Evolutionary conservation across 495 filamentous ascomycete genomes (phyloP).

Genomic region (Aspergillus leporis): DNA sequence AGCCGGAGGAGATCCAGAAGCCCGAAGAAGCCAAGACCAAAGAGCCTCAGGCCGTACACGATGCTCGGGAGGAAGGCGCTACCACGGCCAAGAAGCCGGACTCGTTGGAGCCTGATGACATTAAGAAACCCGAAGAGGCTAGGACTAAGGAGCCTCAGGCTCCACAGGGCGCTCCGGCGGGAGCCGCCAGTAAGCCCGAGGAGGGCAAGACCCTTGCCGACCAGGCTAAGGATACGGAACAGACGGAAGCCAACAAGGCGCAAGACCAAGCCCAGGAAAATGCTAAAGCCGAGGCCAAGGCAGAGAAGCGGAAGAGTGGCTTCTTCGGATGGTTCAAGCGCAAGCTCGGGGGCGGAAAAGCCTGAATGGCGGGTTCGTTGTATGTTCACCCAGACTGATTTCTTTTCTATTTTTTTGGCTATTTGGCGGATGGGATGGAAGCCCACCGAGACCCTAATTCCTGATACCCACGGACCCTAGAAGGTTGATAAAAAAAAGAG

Average conservation of each 20-base stretch:
- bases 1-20: conserved; percentile 10
- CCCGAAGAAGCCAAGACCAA: conserved; percentile 14
- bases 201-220: conserved; percentile 15
- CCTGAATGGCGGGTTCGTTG: conserved; percentile 1
- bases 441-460: conserved; percentile 19
- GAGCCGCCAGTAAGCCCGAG: conserved; percentile 9
- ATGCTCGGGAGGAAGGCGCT: conserved; percentile 9
- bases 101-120: background rate
- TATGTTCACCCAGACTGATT: background rate
- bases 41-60: conserved; percentile 11
- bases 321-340: conserved; percentile 29
- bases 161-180: conserved; percentile 11
- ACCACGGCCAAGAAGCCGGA: conserved; percentile 8
- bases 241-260: conserved; percentile 17
- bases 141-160: conserved; percentile 11
- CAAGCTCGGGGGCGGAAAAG: conserved; percentile 29
- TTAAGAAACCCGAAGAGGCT: conserved; percentile 15
- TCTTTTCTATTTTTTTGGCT: conserved; percentile 13
- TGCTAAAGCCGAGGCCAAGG: conserved; percentile 19
- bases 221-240: conserved; percentile 13
- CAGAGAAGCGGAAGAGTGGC: conserved; percentile 29
- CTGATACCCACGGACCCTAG: conserved; percentile 23
- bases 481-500: conserved; percentile 12
- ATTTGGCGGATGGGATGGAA: conserved; percentile 9
- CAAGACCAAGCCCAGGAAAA: conserved; percentile 14